These are phyloP conservation scores for Paramyrothecium roridum DNA, from an alignment of 2,329 filamentous ascomycete species.

Conservation along the genomic window DNA sequence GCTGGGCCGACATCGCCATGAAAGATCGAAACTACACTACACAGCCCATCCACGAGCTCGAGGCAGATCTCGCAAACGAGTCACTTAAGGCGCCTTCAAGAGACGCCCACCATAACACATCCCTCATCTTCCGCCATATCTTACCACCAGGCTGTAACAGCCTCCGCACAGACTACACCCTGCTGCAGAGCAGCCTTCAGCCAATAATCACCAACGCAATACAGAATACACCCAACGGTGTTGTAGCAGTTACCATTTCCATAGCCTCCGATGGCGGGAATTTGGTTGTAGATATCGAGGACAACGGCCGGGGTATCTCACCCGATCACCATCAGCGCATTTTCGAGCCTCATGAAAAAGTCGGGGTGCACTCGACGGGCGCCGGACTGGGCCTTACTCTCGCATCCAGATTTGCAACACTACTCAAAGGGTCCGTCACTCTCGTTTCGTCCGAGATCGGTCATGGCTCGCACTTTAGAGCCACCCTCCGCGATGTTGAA, in stretches of 20 bases:
- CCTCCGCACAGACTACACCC: constrained; percentile 29
- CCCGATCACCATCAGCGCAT: constrained; percentile 30
- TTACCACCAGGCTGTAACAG: constrained; percentile 17
- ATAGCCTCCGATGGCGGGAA: constrained; percentile 21
- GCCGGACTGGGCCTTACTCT: constrained; percentile 40
- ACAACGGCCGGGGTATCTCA: constrained; percentile 38
- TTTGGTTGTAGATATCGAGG: constrained; percentile 35
- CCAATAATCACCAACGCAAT: constrained; percentile 38
- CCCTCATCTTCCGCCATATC: constrained; percentile 12
- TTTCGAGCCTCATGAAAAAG: constrained; percentile 41
- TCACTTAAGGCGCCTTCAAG: constrained; percentile 1
- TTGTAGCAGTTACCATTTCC: constrained; percentile 29
- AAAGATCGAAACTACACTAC: constrained; percentile 23
- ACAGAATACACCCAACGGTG: constrained; percentile 33
- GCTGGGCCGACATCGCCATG: constrained; percentile 32
- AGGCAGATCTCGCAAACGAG: constrained; percentile 9
- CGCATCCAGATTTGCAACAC: constrained; percentile 34
- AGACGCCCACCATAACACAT: constrained; percentile 7
- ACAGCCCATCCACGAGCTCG: constrained; percentile 8
- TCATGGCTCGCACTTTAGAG: constrained; percentile 36
- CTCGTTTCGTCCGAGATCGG: constrained; percentile 31
- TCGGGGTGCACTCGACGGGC: constrained; percentile 29
- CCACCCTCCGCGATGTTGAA: constrained; percentile 11
- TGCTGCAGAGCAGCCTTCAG: constrained; percentile 39
- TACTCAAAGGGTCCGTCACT: constrained; percentile 32